Percentiles rank a stretch among this genome's conserved stretches.
Conservation (phyloP, 306 rosid genomes). For the Lathyrus sativus region DNA sequence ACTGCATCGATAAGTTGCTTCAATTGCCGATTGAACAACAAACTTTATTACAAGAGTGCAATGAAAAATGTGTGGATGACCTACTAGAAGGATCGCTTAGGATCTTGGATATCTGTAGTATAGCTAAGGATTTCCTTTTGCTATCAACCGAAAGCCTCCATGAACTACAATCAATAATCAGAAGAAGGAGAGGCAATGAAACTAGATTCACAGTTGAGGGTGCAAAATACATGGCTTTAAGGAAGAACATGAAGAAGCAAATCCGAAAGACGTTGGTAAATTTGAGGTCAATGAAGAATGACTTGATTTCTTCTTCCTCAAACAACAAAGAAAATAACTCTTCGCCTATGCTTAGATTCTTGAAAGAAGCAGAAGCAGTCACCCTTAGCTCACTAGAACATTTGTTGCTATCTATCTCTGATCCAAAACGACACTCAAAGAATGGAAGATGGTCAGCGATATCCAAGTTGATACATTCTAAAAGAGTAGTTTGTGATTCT, state of each 20-base stretch:
- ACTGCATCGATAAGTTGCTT: constrained; percentile 39
- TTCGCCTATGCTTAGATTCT: constrained; percentile 10
- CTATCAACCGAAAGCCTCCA: constrained; percentile 40
- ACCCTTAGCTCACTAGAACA: constrained; percentile 37
- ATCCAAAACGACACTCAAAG: constrained; percentile 27
- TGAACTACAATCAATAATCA: constrained; percentile 37
- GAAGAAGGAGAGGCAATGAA: constrained; percentile 31
- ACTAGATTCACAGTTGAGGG: constrained; percentile 14
- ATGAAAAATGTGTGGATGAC: constrained; percentile 22
- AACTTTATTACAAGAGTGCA: constrained; percentile 33
- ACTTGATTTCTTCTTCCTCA: constrained; percentile 19
- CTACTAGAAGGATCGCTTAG: constrained; percentile 40
- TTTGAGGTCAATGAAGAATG: constrained; percentile 35
- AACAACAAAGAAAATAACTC: background rate
- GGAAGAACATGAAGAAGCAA: constrained; percentile 37
- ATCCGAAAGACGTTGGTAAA: constrained; percentile 32
- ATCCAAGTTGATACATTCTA: constrained; percentile 37
- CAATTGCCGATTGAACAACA: constrained; percentile 39
- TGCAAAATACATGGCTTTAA: constrained; percentile 33
- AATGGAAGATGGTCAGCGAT: constrained; percentile 41
- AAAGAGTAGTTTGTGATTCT: constrained; percentile 33
- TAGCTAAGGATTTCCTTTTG: constrained; percentile 31
- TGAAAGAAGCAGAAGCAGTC: constrained; percentile 37
- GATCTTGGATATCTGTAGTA: constrained; percentile 36
- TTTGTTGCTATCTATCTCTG: constrained; percentile 37